These are phyloP conservation scores for Pythium sp. DNA, from an alignment of 352 stramenopile genomes.

Conservation along the genomic window DNA sequence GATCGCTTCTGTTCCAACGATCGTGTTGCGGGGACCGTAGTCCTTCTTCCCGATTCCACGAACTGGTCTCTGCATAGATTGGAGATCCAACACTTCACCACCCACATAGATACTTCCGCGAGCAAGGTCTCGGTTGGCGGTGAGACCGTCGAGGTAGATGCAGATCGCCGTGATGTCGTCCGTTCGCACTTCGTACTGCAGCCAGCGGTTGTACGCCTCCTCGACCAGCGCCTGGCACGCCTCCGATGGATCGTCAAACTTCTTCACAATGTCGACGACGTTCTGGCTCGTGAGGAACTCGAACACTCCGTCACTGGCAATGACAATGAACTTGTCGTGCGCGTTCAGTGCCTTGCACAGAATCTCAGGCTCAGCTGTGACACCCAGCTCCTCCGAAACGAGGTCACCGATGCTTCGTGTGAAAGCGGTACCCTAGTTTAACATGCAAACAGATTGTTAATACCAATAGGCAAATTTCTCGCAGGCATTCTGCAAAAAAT, in stretches of 20 bases:
- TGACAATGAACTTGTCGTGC: conserved; percentile 91
- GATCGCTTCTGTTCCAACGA: conserved; percentile 83
- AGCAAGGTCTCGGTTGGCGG: conserved; percentile 43
- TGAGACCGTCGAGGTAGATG: conserved; percentile 81
- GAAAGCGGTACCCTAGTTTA: conserved; percentile 93
- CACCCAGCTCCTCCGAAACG: conserved; percentile 89
- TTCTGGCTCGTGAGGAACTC: conserved; percentile 95
- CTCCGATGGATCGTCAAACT: conserved; percentile 83
- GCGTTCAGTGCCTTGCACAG: conserved; percentile 84
- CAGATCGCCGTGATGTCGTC: conserved; percentile 94
- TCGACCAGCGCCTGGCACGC: conserved; percentile 89
- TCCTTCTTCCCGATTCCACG: conserved; percentile 61
- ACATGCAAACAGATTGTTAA: not conserved
- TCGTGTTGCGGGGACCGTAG: conserved; percentile 69
- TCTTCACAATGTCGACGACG: conserved; percentile 90
- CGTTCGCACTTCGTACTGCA: conserved; percentile 92
- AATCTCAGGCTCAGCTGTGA: conserved; percentile 92
- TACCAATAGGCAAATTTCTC: not conserved
- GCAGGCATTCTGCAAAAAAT: not conserved
- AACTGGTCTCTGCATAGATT: conserved; percentile 83
- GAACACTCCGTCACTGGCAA: conserved; percentile 94
- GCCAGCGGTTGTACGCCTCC: conserved; percentile 92
- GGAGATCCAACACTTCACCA: conserved; percentile 74
- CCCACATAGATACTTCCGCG: conserved; percentile 84
- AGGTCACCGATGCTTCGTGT: conserved; percentile 97